phyloP scores from a whole-genome alignment of 768 basidiomycete species.

The Auricularia sp. region DNA sequence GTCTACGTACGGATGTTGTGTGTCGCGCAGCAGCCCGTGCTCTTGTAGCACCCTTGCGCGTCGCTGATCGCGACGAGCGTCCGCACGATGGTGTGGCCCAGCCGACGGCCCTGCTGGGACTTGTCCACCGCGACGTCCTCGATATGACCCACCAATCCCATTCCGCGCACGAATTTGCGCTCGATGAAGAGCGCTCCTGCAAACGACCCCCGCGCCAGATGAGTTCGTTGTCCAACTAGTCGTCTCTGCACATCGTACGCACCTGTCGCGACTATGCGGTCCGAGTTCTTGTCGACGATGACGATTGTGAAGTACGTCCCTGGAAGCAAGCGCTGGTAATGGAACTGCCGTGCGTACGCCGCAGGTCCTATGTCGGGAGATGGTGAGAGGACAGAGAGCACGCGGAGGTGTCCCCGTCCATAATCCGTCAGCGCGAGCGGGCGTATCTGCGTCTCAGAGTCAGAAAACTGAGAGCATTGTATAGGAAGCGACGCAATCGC shows the following conservation, averaged over 20 bases:
- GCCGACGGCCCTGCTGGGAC: too few relatives aligned
- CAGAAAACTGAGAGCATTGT: too few relatives aligned
- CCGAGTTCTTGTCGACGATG: slow-evolving; percentile 61
- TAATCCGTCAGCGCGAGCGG: slow-evolving; percentile 87
- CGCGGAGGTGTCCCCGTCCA: slow-evolving; percentile 64
- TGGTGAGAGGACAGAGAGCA: slow-evolving; percentile 64
- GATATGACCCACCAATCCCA: slow-evolving; percentile 88
- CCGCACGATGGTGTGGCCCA: too few relatives aligned
- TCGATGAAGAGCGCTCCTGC: slow-evolving; percentile 85
- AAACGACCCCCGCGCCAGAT: slow-evolving; percentile 12
- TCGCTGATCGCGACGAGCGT: slow-evolving; percentile 80
- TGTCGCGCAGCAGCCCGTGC: slow-evolving; percentile 88
- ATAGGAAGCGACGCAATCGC: too few relatives aligned
- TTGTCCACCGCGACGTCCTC: slow-evolving; percentile 87
- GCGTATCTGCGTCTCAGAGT: slow-evolving; percentile 50
- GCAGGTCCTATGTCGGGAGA: slow-evolving; percentile 54
- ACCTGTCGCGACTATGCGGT: slow-evolving; percentile 22
- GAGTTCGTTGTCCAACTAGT: neutral
- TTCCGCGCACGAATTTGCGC: slow-evolving; percentile 82
- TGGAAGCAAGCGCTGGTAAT: slow-evolving; percentile 36
- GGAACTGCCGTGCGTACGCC: slow-evolving; percentile 66
- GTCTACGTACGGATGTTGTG: slow-evolving; percentile 77
- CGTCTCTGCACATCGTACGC: too few relatives aligned
- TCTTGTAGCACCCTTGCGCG: slow-evolving; percentile 82
- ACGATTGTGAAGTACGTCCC: slow-evolving; percentile 78